Percentiles rank a stretch among this genome's conserved stretches.
These are phyloP conservation scores for Gossypium gossypioides DNA, from an alignment of 441 rosid species.

Conservation along the genomic window DNA sequence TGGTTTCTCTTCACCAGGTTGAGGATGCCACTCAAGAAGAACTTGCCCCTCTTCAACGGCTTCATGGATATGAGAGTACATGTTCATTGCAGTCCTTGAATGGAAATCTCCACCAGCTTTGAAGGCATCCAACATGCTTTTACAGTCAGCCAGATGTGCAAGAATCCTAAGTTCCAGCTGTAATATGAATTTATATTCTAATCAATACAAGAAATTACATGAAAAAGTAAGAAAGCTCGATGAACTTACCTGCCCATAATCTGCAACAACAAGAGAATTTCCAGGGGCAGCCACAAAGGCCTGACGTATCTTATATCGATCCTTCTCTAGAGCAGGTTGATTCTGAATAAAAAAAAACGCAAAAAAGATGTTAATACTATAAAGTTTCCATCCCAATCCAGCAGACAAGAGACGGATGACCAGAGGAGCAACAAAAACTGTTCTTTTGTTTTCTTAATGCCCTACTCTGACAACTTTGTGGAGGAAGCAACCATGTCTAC, in stretches of 20 bases:
- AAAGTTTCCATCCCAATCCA: background rate
- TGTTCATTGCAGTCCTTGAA: slow-evolving; percentile 97
- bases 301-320: slow-evolving; percentile 90
- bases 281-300: slow-evolving; percentile 91
- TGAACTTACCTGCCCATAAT: slow-evolving; percentile 82
- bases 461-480: background rate
- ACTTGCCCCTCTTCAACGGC: slow-evolving; percentile 68
- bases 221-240: slow-evolving; percentile 6
- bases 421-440: background rate
- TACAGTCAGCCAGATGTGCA: slow-evolving; percentile 87
- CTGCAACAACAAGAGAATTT: slow-evolving; percentile 90
- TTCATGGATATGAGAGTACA: slow-evolving; percentile 81
- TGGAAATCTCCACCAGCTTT: slow-evolving; percentile 96
- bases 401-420: background rate
- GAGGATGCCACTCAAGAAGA: slow-evolving; percentile 89
- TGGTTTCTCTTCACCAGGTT: slow-evolving; percentile 84
- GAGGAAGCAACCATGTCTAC: background rate
- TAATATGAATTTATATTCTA: slow-evolving; percentile 26
- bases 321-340: slow-evolving; percentile 98
- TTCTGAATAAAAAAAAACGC: slow-evolving; percentile 38
- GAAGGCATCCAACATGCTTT: slow-evolving; percentile 95
- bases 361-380: slow-evolving; percentile 4
- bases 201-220: slow-evolving; percentile 23
- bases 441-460: background rate
- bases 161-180: slow-evolving; percentile 98